These are phyloP conservation scores for Acacia acuminata DNA, from an alignment of 306 rosid species.

Conservation along the genomic window DNA sequence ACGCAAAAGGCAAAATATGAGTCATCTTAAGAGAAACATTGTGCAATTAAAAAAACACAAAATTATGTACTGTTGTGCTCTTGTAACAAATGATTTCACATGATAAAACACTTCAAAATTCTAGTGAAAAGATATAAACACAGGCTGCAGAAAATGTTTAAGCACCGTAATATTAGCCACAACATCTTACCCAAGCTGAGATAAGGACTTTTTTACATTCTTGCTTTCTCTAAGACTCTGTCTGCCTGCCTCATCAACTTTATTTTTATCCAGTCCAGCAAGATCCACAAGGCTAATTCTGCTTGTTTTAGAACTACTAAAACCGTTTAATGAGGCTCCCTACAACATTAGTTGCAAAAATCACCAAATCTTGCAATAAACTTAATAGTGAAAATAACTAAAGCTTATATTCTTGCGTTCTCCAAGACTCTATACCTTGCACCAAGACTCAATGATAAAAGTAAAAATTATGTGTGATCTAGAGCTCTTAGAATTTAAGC, in stretches of 20 bases:
- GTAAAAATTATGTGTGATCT: constrained; percentile 87
- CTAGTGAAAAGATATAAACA: not conserved
- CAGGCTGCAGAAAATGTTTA: not conserved
- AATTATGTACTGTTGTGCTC: not conserved
- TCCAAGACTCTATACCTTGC: constrained; percentile 57
- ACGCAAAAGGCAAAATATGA: not conserved
- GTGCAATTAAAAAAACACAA: not conserved
- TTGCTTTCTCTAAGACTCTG: constrained; percentile 62
- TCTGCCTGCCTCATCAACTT: constrained; percentile 60
- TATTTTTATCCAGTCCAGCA: constrained; percentile 81
- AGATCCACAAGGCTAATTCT: constrained; percentile 92
- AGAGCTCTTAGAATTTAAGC: constrained; percentile 76
- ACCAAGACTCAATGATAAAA: constrained; percentile 79
- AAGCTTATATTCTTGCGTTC: not conserved
- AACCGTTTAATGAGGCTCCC: constrained; percentile 75
- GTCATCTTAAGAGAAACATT: not conserved
- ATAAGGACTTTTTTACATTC: constrained; percentile 80
- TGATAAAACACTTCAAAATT: constrained; percentile 1
- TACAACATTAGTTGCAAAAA: constrained; percentile 37
- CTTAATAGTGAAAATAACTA: constrained; percentile 9
- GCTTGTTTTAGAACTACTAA: constrained; percentile 94
- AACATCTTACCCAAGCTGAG: constrained; percentile 81
- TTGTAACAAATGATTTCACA: not conserved
- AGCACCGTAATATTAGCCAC: not conserved
- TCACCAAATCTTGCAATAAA: constrained; percentile 13